A percentile compares a stretch with the other conserved stretches of the same genome.
These are phyloP conservation scores for Neckera pumila DNA, from an alignment of 225 moss, liverwort and hornwort species.

Conservation along the genomic window DNA sequence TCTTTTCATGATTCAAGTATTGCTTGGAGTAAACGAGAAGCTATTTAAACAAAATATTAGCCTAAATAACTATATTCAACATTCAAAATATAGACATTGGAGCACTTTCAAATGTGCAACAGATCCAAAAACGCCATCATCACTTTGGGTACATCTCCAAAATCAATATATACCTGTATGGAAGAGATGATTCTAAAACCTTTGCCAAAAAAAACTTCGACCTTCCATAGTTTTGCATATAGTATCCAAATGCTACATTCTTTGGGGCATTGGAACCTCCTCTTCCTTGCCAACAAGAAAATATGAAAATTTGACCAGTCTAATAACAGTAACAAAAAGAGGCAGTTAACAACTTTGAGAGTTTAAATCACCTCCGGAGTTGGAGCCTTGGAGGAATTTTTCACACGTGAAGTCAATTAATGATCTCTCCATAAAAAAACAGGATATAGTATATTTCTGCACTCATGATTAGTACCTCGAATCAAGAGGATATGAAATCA, in stretches of 20 bases:
- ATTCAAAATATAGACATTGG: rapidly evolving
- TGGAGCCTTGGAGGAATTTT: neutral
- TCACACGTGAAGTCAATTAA: neutral
- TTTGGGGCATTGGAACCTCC: too few species aligned
- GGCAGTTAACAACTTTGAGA: neutral
- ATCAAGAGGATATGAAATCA: neutral
- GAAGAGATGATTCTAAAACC: too few species aligned
- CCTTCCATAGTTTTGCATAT: too few species aligned
- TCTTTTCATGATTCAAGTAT: neutral
- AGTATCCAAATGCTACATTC: too few species aligned
- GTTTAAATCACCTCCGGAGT: neutral
- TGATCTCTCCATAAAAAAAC: neutral
- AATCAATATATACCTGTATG: too few species aligned
- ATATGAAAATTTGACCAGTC: too few species aligned
- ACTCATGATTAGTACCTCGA: neutral
- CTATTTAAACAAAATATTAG: neutral
- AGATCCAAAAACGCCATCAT: rapidly evolving
- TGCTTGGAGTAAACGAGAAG: neutral
- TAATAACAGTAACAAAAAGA: too few species aligned
- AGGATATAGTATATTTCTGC: neutral
- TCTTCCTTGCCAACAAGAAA: too few species aligned
- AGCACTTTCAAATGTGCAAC: neutral
- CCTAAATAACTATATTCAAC: neutral
- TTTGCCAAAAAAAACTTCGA: too few species aligned
- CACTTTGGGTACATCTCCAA: too few species aligned